A percentile compares a stretch with the other conserved stretches of the same genome.
Conservation (phyloP, 2,329 filamentous ascomycete genomes). For the Sordariomycetes sp. region DNA sequence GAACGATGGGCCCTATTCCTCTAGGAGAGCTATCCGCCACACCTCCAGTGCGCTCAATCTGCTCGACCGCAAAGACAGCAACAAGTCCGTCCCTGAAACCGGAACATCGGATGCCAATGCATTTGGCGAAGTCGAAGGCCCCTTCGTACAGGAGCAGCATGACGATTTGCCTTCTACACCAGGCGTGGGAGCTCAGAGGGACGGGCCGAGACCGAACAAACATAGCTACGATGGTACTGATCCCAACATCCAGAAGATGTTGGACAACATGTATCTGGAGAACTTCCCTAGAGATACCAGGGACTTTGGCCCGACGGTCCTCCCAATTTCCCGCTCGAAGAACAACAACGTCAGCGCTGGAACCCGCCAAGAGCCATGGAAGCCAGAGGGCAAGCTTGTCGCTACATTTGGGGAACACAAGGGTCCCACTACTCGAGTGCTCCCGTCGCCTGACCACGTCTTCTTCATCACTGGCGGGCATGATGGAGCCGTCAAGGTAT, state of each 20-base stretch:
- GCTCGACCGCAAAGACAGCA: slow-evolving; percentile 48
- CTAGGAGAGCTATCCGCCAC: slow-evolving; percentile 39
- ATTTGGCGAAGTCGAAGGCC: slow-evolving; percentile 51
- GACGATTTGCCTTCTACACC: not conserved
- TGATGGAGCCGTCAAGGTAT: slow-evolving; percentile 83
- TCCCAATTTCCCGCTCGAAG: slow-evolving; percentile 52
- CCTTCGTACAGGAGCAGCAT: slow-evolving; percentile 29
- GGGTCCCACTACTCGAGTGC: slow-evolving; percentile 71
- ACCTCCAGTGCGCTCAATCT: slow-evolving; percentile 52
- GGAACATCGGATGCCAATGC: slow-evolving; percentile 50
- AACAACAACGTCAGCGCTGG: slow-evolving; percentile 38
- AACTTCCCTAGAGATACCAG: slow-evolving; percentile 57
- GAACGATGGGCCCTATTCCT: slow-evolving; percentile 31
- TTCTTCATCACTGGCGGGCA: slow-evolving; percentile 95
- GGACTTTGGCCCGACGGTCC: slow-evolving; percentile 73
- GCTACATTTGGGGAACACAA: slow-evolving; percentile 85
- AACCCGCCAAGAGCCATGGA: slow-evolving; percentile 52
- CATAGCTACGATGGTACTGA: slow-evolving; percentile 83
- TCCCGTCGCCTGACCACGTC: slow-evolving; percentile 77
- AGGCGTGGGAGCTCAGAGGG: slow-evolving; percentile 5
- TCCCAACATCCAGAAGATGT: slow-evolving; percentile 56
- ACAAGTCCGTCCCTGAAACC: slow-evolving; percentile 49
- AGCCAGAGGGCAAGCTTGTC: slow-evolving; percentile 73
- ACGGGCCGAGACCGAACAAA: slow-evolving; percentile 21
- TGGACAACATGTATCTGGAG: slow-evolving; percentile 78